These are phyloP conservation scores for Colletotrichum destructivum DNA, from an alignment of 2,329 filamentous ascomycete genomes.

Conservation along the genomic window DNA sequence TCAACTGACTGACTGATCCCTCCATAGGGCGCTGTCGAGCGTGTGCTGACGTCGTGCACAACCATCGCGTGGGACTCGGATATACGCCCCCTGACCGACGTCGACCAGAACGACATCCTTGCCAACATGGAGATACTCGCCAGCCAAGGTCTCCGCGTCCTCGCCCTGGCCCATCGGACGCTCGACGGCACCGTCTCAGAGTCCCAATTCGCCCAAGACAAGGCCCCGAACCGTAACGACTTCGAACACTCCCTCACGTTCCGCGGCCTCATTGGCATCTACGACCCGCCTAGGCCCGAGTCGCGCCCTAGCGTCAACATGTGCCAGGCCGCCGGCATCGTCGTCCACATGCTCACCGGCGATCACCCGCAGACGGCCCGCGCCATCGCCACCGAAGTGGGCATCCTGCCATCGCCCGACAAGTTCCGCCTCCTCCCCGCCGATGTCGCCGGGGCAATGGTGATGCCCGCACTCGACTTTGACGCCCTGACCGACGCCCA, in stretches of 20 bases:
- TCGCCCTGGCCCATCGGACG: slow-evolving; percentile 71
- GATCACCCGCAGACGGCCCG: slow-evolving; percentile 77
- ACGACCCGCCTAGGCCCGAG: slow-evolving; percentile 79
- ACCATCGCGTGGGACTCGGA: slow-evolving; percentile 63
- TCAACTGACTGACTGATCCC: too few relatives aligned
- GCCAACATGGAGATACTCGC: slow-evolving; percentile 79
- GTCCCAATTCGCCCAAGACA: slow-evolving; percentile 56
- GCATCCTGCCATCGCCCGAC: slow-evolving; percentile 69
- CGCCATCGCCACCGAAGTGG: slow-evolving; percentile 75
- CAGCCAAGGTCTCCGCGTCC: slow-evolving; percentile 77
- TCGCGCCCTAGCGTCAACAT: slow-evolving; percentile 71
- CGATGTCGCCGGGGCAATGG: slow-evolving; percentile 72
- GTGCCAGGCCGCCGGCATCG: slow-evolving; percentile 74
- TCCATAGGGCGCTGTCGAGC: slow-evolving; percentile 73
- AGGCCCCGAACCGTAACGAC: slow-evolving; percentile 65
- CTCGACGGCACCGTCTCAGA: slow-evolving; percentile 46
- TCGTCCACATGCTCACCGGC: slow-evolving; percentile 80
- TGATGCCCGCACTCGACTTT: slow-evolving; percentile 78
- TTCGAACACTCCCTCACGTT: slow-evolving; percentile 76
- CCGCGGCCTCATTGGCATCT: slow-evolving; percentile 79
- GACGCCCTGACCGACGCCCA: slow-evolving; percentile 74
- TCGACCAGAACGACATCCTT: slow-evolving; percentile 70
- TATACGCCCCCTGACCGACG: slow-evolving; percentile 64
- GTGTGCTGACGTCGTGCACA: slow-evolving; percentile 75
- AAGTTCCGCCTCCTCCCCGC: slow-evolving; percentile 69